Conservation (phyloP, 176 grass and related monocot species). For the Avena insularis region DNA sequence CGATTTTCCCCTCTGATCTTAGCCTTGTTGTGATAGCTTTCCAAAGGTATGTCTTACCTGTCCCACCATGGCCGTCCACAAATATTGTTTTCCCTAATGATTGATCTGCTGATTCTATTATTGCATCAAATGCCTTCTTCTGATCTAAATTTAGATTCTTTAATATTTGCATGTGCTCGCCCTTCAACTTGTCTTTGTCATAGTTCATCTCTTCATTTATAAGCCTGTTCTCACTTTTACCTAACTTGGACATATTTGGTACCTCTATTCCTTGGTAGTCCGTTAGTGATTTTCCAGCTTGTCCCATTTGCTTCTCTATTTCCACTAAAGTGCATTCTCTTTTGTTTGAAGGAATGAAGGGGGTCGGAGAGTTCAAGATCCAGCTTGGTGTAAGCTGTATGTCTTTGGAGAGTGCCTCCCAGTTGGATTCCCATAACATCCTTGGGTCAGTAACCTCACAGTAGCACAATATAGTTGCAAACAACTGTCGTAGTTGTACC, state of each 20-base stretch:
- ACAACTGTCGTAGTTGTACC: slow-evolving; percentile 22
- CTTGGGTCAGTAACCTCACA: slow-evolving; percentile 18
- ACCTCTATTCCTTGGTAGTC: slow-evolving; percentile 9
- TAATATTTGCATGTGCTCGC: neutral
- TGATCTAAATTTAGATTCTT: neutral
- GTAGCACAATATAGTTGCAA: slow-evolving; percentile 30
- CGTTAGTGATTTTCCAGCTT: neutral
- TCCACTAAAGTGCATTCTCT: neutral
- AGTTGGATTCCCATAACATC: slow-evolving; percentile 25
- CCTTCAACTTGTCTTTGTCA: slow-evolving; percentile 1
- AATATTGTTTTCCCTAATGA: slow-evolving; percentile 5
- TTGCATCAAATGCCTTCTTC: slow-evolving; percentile 12
- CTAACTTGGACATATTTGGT: neutral
- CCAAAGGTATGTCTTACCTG: slow-evolving; percentile 28
- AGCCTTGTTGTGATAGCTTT: slow-evolving; percentile 17
- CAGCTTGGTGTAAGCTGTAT: neutral
- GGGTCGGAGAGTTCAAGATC: neutral
- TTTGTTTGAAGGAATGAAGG: neutral
- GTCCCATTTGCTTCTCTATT: slow-evolving; percentile 18
- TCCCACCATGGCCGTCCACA: slow-evolving; percentile 3
- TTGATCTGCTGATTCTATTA: slow-evolving; percentile 19
- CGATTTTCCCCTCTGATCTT: neutral
- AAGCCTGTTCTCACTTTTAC: neutral
- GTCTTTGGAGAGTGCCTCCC: slow-evolving; percentile 9
- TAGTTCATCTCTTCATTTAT: slow-evolving; percentile 19